Conservation (phyloP, 2,329 filamentous ascomycete species). For the Penicillium italicum region DNA sequence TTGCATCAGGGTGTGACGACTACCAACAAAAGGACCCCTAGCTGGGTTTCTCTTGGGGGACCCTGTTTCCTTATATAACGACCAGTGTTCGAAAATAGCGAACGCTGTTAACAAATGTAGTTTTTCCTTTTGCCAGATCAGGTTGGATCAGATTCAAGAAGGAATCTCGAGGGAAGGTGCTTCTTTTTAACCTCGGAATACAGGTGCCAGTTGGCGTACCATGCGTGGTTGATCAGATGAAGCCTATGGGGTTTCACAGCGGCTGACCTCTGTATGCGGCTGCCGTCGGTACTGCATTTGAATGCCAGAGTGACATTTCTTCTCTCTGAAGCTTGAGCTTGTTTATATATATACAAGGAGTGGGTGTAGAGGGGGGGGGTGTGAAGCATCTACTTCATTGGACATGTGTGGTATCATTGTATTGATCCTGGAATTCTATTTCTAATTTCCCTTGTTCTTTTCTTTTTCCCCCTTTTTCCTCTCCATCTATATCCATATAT, state of each 20-base stretch:
- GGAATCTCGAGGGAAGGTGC: constrained; percentile 1
- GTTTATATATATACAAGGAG: constrained; percentile 18
- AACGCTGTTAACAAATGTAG: neutral
- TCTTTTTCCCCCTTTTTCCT: neutral
- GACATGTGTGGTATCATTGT: constrained; percentile 4
- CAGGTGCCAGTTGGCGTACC: constrained; percentile 16
- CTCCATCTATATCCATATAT: constrained; percentile 4
- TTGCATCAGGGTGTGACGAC: constrained; percentile 26
- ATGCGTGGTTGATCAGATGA: constrained; percentile 38
- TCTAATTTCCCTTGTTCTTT: constrained; percentile 2
- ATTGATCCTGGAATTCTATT: constrained; percentile 1
- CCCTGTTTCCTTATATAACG: constrained; percentile 8
- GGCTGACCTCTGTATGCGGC: constrained; percentile 37
- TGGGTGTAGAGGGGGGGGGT: neutral
- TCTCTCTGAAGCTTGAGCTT: constrained; percentile 20
- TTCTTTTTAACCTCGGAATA: constrained; percentile 8
- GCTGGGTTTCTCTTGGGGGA: constrained; percentile 2
- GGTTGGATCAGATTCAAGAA: neutral
- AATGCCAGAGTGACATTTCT: constrained; percentile 29
- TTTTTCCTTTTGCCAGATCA: neutral
- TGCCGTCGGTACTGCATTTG: constrained; percentile 30
- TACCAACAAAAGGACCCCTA: constrained; percentile 10
- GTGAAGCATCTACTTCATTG: constrained; percentile 9
- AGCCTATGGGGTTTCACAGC: constrained; percentile 37
- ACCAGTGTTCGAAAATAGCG: constrained; percentile 13